Conservation (phyloP, 2,329 filamentous ascomycete species). For the Colletotrichum shisoi region DNA sequence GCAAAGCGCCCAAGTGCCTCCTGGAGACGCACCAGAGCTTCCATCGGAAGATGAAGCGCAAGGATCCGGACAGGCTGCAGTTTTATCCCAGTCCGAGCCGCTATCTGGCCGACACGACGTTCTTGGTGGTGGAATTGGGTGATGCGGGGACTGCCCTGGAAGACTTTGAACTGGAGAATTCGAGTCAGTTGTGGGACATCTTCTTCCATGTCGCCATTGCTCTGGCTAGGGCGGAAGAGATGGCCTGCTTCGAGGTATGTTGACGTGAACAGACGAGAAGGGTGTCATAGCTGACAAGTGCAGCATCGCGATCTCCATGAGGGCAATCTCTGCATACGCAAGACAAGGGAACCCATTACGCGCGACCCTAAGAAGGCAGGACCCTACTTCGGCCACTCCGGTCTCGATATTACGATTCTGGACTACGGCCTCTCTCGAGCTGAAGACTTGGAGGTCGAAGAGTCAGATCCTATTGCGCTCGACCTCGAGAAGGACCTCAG, state of each 20-base stretch:
- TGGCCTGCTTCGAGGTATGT: constrained; percentile 66
- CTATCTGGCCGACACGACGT: constrained; percentile 65
- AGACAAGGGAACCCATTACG: constrained; percentile 48
- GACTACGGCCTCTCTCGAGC: constrained; percentile 72
- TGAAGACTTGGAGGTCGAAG: constrained; percentile 50
- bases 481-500: constrained; percentile 68
- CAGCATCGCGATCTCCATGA: constrained; percentile 72
- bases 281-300: background rate
- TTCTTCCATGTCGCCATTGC: constrained; percentile 68
- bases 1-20: constrained; percentile 61
- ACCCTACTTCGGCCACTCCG: constrained; percentile 64
- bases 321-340: constrained; percentile 68
- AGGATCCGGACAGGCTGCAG: constrained; percentile 64
- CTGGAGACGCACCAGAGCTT: constrained; percentile 68
- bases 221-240: constrained; percentile 65
- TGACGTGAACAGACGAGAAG: background rate
- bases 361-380: constrained; percentile 45
- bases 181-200: constrained; percentile 68
- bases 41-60: constrained; percentile 61
- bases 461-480: constrained; percentile 57
- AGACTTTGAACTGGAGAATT: constrained; percentile 60
- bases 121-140: constrained; percentile 69
- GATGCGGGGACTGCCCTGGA: constrained; percentile 69
- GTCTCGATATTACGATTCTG: constrained; percentile 69
- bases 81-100: constrained; percentile 69